Base-by-base conservation (phyloP, 805 yeast genomes). In the Wickerhamomyces tratensis region DNA sequence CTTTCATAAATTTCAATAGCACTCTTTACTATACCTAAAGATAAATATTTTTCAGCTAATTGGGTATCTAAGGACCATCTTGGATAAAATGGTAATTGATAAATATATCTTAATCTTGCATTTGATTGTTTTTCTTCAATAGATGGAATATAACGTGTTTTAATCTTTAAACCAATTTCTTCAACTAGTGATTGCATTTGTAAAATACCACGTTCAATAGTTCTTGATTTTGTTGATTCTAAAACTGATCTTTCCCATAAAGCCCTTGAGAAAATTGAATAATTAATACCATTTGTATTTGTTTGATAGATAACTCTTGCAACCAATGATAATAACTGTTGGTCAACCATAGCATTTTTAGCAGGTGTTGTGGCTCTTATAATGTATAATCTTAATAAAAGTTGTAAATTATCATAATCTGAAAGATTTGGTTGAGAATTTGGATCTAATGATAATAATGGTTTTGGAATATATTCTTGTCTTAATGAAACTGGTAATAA, bases 181-280 rank as follows among this genome's bases (percentile, higher is more conserved):
- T 88, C 96, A 27, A 89, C 93, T 37, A 93, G 67, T 4, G 95
- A 81, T 42, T 89, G 91, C 82, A 93, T 80, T 62, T 93, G 98
- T 41, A 93, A 68, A 5, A 89, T 79, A 40, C 98, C 98, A 58
- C 98, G 74, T 63, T 93, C 98, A 25, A 91, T 82, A 1, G 97
- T 91, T 57, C 84, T 80, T 1, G 95, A 78, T 49, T 79, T 80
- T 40, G 72, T 71, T 0, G 95, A 76, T 59, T 93, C 98, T 34
- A 89, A 66, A 20, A 85, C 53, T 7, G 96, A 86, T 58, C 98
- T 76, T 54, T 82, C 85, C 96, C 97, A 93, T 37, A 93, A 65
- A 0, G 95, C 84, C 47, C 89, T 71, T 2, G 89, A 77, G 53
- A 80, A 87, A 5, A 91, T 59, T 1, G 84, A 63, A 88, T 96